Evolutionary conservation across 192 early-diverging fungal genomes (phyloP), one percentile per base, ranked within the genome.

Genomic region (Coemansia sp.): DNA sequence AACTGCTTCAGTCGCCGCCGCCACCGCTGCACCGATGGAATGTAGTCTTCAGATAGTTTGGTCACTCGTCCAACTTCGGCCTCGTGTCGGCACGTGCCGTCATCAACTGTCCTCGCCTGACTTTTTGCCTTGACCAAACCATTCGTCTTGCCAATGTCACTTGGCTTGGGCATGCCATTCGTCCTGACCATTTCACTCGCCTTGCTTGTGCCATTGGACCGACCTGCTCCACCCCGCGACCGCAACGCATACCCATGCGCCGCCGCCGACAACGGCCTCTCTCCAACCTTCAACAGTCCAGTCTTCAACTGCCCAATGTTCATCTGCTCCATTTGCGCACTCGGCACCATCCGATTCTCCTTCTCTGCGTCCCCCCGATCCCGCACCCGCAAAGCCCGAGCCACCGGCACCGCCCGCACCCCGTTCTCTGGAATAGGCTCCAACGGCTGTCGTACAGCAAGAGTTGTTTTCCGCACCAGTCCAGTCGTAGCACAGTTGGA

Each of bases 61-160:
- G 71, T 71, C 23, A 73, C 67, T 21, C 62, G 72, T 24, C 72
- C 77, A 41, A 73, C 65, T 43, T 80, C 77, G 15, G 77, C 71
- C 29, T 32, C 29, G 4, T 32, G 29, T 6, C 29, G 3, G 29
- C 29, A 32, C 29, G 5, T 32, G 29, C 29, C 29, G 29, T 32
- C 29, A 6, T 32, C 29, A 32, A 32, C 29, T 32, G 29, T 6
- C 29, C 5, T 32, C 0, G 6, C 5, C 3, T 32, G 5, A 32
- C 29, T 32, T 32, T 32, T 32, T 32, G 29, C 6, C 29, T 32
- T 32, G 29, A 32, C 29, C 29, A 32, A 32, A 32, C 29, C 29
- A 32, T 32, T 32, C 29, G 29, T 4, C 29, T 32, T 32, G 29
- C 2, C 29, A 32, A 32, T 32, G 29, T 32, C 29, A 6, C 29